Evolutionary conservation across 2,329 filamentous ascomycete genomes (phyloP), one percentile per base, ranked within the genome.

Genomic region (Xylariales sp.): DNA sequence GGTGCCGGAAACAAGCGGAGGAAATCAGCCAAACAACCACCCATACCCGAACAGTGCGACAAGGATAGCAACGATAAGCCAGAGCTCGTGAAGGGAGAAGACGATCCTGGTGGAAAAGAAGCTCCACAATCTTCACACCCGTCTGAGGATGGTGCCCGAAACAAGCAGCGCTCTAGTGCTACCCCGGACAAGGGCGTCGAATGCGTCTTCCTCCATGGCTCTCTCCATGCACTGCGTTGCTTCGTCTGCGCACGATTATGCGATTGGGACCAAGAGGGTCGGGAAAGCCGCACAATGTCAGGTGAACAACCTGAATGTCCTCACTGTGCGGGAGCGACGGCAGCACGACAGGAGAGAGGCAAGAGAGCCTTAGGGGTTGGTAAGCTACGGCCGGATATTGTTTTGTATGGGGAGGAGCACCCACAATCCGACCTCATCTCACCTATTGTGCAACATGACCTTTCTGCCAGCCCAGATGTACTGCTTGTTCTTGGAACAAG

Each of bases 321-420:
- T 21, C 74, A 76, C 36, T 88, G 84, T 51, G 73, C 71, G 3
- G 74, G 73, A 2, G 78, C 81, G 4, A 81, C 79, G 3, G 74
- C 76, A 1, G 76, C 76, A 5, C 70, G 83, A 22, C 72, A 80
- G 48, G 80, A 81, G 46, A 74, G 68, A 37, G 84, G 84, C 10
- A 84, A 86, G 54, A 72, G 83, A 44, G 79, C 78, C 0, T 66
- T 86, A 5, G 80, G 80, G 3, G 74, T 86, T 3, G 83, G 83
- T 24, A 80, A 81, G 46, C 66, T 88, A 14, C 70, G 83, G 28
- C 84, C 84, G 1, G 82, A 88, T 51, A 84, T 88, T 51, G 83
- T 88, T 2, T 66, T 88, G 1, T 88, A 87, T 53, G 83, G 83
- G 16, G 83, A 88, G 55, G 82, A 86, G 39, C 82, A 88, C 51